These are phyloP conservation scores for Sutorius australiensis DNA, from an alignment of 768 basidiomycete genomes.

Conservation along the genomic window DNA sequence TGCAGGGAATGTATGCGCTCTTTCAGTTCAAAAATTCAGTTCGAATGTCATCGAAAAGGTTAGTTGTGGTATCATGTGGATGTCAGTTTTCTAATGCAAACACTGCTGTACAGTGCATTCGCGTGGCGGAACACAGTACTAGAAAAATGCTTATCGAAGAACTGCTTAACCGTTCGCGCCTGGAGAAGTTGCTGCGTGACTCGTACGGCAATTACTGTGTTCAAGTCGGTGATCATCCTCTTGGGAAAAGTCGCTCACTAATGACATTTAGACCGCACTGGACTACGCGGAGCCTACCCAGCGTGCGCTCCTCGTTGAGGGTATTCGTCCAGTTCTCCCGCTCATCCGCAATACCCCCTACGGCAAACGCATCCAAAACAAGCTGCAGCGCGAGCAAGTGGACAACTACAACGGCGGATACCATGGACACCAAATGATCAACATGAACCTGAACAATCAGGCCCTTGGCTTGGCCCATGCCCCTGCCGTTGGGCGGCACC, in stretches of 20 bases:
- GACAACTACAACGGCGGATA: conserved; percentile 58
- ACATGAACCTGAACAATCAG: conserved; percentile 53
- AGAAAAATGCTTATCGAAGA: conserved; percentile 95
- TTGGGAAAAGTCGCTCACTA: conserved; percentile 8
- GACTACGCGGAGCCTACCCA: conserved; percentile 97
- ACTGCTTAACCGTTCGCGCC: conserved; percentile 85
- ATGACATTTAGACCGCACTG: conserved; percentile 71
- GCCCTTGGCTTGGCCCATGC: conserved; percentile 44
- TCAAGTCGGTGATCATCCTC: conserved; percentile 47
- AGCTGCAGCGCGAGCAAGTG: conserved; percentile 91
- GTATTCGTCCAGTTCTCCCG: conserved; percentile 96
- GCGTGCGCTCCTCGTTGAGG: conserved; percentile 89
- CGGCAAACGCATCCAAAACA: conserved; percentile 98
- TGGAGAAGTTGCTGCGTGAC: conserved; percentile 94
- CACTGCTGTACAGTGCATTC: conserved; percentile 53
- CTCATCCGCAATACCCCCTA: conserved; percentile 99
- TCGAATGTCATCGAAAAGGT: conserved; percentile 99
- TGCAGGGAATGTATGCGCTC: conserved; percentile 92
- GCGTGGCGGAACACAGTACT: conserved; percentile 93
- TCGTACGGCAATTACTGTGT: conserved; percentile 97
- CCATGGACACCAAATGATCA: conserved; percentile 59
- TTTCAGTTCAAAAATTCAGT: conserved; percentile 99
- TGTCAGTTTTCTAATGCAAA: not conserved
- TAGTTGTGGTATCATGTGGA: not conserved
- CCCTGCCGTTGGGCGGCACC: conserved; percentile 50